Conservation (phyloP, 257 asterid genomes). For the Anisodus tanguticus region DNA sequence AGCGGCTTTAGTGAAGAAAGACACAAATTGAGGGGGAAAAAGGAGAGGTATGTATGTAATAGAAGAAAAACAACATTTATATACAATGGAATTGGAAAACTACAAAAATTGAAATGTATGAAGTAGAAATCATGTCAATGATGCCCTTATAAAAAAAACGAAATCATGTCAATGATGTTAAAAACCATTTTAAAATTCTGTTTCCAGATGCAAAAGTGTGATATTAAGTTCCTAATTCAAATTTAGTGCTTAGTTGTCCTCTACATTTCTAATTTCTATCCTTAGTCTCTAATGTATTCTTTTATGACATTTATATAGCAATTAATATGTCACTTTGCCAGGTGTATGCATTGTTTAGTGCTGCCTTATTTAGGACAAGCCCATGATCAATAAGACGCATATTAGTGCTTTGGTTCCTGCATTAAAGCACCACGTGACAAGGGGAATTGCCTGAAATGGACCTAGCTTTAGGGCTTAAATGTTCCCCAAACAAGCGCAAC, state of each 20-base stretch:
- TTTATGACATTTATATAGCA: slow-evolving; percentile 7
- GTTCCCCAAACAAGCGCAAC: neutral
- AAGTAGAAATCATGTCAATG: neutral
- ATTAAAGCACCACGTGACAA: neutral
- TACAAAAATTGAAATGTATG: neutral
- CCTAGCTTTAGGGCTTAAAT: neutral
- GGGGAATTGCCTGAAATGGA: neutral
- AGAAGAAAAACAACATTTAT: neutral
- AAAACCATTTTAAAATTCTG: neutral
- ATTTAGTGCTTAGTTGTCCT: neutral
- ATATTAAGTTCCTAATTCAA: neutral
- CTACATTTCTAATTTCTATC: neutral
- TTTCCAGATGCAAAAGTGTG: slow-evolving; percentile 3
- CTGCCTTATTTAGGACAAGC: neutral
- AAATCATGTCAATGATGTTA: neutral
- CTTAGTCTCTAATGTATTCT: neutral
- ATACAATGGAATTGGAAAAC: neutral
- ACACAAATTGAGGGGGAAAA: neutral
- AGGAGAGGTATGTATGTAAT: neutral
- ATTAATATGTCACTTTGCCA: neutral
- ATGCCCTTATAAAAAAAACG: neutral
- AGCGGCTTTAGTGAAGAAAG: neutral
- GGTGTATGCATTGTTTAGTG: neutral
- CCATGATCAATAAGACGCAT: neutral
- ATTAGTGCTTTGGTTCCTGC: neutral